These are phyloP conservation scores for Acanthamoeba lenticulata DNA, from an alignment of 208 protist species.

Conservation along the genomic window DNA sequence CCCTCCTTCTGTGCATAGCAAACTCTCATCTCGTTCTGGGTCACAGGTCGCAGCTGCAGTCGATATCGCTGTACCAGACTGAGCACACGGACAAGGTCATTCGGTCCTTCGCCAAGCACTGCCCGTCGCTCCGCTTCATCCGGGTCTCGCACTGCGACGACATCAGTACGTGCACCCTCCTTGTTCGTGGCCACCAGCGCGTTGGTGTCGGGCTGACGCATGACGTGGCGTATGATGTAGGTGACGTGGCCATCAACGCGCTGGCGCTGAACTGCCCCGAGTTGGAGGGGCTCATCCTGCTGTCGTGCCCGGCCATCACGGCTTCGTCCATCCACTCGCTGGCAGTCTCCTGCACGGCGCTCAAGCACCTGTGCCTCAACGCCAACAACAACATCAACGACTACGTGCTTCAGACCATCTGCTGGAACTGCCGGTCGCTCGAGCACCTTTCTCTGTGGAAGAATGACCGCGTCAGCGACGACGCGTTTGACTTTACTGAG, in stretches of 20 bases:
- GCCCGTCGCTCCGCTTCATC: slow-evolving; percentile 21
- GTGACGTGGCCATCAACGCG: slow-evolving; percentile 38
- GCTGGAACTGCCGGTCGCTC: slow-evolving; percentile 14
- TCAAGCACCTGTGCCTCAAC: slow-evolving; percentile 52
- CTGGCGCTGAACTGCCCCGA: slow-evolving; percentile 33
- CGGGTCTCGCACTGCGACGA: slow-evolving; percentile 44
- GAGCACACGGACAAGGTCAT: slow-evolving; percentile 55
- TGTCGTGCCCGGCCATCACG: slow-evolving; percentile 10
- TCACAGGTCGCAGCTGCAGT: slow-evolving; percentile 35
- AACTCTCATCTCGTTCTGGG: not conserved
- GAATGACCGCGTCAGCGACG: slow-evolving; percentile 41
- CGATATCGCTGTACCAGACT: slow-evolving; percentile 58
- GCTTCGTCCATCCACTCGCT: slow-evolving; percentile 37
- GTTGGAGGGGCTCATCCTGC: slow-evolving; percentile 6
- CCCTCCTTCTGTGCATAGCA: not conserved
- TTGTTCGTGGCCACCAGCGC: not conserved
- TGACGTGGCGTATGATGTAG: not conserved
- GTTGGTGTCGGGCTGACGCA: not conserved
- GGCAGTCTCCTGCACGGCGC: not conserved
- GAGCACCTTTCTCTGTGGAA: slow-evolving; percentile 48
- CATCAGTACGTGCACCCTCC: slow-evolving; percentile 14
- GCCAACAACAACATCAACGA: slow-evolving; percentile 62
- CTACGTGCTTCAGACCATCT: slow-evolving; percentile 32
- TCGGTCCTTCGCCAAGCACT: slow-evolving; percentile 39
- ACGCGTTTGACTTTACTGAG: slow-evolving; percentile 27